Evolutionary conservation across 371 early-diverging fungal species (phyloP), one percentile per base, ranked within the genome.

Genomic region (Synchytrium microbalum): DNA sequence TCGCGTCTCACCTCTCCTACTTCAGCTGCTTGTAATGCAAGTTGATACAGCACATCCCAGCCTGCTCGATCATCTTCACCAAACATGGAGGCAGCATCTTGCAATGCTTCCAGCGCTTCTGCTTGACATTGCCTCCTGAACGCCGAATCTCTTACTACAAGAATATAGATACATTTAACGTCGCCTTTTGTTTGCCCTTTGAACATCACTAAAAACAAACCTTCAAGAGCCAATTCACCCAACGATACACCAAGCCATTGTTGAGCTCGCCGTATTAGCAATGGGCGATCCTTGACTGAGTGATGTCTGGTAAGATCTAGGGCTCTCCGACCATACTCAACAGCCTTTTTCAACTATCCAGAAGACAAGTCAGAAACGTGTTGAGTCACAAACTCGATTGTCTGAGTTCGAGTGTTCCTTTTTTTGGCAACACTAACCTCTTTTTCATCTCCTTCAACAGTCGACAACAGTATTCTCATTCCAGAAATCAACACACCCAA

Each of bases 11-110:
- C 78, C 69, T 92, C 88, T 16, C 92, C 88, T 69, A 86, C 85
- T 56, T 91, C 86, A 3, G 92, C 92, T 24, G 83, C 83, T 75
- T 91, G 88, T 23, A 91, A 72, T 0, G 90, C 92, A 16, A 91
- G 73, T 55, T 88, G 88, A 69, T 90, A 95, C 59, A 83, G 79
- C 0, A 85, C 72, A 32, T 73, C 61, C 69, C 75, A 72, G 10
- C 54, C 24, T 32, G 25, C 28, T 16, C 46, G 62, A n/a, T 63
- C 0, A 84, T 71, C 32, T 76, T 69, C 23, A 27, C 10, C n/a
- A n/a, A 56, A 56, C 81, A 66, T 23, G 77, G 72, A 0, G 46
- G 79, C 72, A 3, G 92, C 79, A 46, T 79, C 71, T 25, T 73
- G 73, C 0, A 90, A 72, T n/a, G 82, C 80, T 32, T 75, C 69